A percentile compares a stretch with the other conserved stretches of the same genome.
These are phyloP conservation scores for Aspergillus sp. DNA, from an alignment of 2,329 filamentous ascomycete genomes.

Conservation along the genomic window DNA sequence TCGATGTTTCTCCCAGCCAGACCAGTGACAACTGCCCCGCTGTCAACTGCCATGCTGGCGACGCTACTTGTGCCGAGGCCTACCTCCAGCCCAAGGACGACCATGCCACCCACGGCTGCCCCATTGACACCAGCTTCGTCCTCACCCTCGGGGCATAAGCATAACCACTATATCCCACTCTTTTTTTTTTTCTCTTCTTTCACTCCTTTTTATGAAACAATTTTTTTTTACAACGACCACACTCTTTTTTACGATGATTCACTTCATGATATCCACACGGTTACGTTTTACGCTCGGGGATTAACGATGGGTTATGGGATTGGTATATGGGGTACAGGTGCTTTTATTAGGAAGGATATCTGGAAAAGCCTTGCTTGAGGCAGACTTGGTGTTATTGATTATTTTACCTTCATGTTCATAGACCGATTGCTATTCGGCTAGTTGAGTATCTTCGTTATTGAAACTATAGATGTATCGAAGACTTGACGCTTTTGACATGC, in stretches of 20 bases:
- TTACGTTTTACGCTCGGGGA: not conserved
- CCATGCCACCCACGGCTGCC: conserved; percentile 43
- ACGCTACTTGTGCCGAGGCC: conserved; percentile 35
- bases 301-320: not conserved
- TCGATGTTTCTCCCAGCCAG: conserved; percentile 33
- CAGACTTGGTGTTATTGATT: not conserved
- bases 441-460: not conserved
- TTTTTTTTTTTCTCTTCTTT: not conserved
- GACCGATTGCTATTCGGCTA: not conserved
- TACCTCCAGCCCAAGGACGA: conserved; percentile 43
- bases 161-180: not conserved
- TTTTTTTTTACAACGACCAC: not conserved
- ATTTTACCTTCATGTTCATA: not conserved
- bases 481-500: not conserved
- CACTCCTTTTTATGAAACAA: not conserved
- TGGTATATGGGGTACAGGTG: not conserved
- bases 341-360: not conserved
- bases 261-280: not conserved
- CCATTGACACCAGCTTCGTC: conserved; percentile 32
- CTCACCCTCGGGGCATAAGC: conserved; percentile 32
- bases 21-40: conserved; percentile 28
- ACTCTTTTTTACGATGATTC: not conserved
- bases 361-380: not conserved
- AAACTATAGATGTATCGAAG: not conserved
- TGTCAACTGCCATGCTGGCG: conserved; percentile 37